These are phyloP conservation scores for Polygonum maritimum DNA, from an alignment of 148 eudicot species.

Conservation along the genomic window DNA sequence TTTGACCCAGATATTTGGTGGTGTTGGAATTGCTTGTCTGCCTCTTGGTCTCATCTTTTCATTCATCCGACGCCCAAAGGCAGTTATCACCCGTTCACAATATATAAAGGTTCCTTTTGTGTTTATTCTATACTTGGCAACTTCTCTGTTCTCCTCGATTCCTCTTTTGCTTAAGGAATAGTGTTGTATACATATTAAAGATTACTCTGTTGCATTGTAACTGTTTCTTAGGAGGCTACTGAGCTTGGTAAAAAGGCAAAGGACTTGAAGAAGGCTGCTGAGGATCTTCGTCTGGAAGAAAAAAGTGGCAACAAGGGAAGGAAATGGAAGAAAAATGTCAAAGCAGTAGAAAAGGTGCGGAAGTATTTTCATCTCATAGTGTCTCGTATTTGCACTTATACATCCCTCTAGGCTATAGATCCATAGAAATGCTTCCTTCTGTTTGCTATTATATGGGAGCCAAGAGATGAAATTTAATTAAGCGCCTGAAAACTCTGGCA, in stretches of 20 bases:
- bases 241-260: constrained; percentile 93
- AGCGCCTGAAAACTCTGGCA: background rate
- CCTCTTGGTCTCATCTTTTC: constrained; percentile 90
- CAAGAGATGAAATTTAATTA: background rate
- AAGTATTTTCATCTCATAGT: background rate
- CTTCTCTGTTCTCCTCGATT: background rate
- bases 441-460: background rate
- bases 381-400: background rate
- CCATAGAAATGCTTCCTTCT: background rate
- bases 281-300: constrained; percentile 94
- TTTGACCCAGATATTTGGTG: constrained; percentile 74
- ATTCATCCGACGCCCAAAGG: constrained; percentile 89
- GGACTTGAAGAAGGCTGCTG: constrained; percentile 90
- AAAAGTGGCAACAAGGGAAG: constrained; percentile 85
- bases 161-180: background rate
- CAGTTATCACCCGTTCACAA: constrained; percentile 97
- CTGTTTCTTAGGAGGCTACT: constrained; percentile 70
- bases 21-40: constrained; percentile 94
- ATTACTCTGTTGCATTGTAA: background rate
- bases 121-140: background rate
- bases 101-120: constrained; percentile 71
- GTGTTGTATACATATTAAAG: background rate
- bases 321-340: constrained; percentile 97
- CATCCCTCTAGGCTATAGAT: background rate
- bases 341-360: constrained; percentile 81